Conservation (phyloP, 2,329 filamentous ascomycete genomes). For the Mollisia scopiformis region DNA sequence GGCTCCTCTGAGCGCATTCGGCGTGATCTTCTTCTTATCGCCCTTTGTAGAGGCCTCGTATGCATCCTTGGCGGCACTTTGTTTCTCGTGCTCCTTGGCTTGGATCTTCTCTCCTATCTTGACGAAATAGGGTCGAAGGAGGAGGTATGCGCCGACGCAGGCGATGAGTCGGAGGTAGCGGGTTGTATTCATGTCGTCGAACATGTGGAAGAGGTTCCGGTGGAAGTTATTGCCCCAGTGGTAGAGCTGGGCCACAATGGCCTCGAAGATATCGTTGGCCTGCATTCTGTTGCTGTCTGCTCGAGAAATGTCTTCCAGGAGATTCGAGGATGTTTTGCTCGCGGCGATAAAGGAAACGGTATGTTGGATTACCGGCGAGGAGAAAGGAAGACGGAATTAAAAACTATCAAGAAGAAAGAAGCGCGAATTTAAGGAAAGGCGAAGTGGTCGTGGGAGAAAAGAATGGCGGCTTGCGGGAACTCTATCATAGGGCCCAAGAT, state of each 20-base stretch:
- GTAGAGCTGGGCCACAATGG: background rate
- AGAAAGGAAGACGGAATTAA: background rate
- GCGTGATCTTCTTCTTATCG: constrained; percentile 54
- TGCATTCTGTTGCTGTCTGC: background rate
- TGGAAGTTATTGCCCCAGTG: constrained; percentile 33
- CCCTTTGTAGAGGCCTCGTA: constrained; percentile 27
- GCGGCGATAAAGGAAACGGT: too few relatives aligned
- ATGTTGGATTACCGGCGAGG: background rate
- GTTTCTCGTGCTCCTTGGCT: constrained; percentile 62
- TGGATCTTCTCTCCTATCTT: constrained; percentile 66
- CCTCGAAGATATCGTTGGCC: background rate
- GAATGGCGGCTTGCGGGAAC: constrained; percentile 3
- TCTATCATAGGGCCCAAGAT: constrained; percentile 2
- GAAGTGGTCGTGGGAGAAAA: constrained; percentile 3
- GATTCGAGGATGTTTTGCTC: background rate
- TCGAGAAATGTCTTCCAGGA: background rate
- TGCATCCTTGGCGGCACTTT: constrained; percentile 23
- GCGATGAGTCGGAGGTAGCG: constrained; percentile 70
- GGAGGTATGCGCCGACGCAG: constrained; percentile 72
- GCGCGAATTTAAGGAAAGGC: background rate
- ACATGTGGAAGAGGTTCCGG: constrained; percentile 53
- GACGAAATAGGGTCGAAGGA: constrained; percentile 75
- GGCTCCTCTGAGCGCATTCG: constrained; percentile 63
- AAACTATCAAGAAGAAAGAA: background rate
- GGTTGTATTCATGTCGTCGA: constrained; percentile 54